Percentiles rank a stretch among this genome's conserved stretches.
phyloP scores from a whole-genome alignment of 1,139 yeast genomes.

The Saccharomyces pastorianus region DNA sequence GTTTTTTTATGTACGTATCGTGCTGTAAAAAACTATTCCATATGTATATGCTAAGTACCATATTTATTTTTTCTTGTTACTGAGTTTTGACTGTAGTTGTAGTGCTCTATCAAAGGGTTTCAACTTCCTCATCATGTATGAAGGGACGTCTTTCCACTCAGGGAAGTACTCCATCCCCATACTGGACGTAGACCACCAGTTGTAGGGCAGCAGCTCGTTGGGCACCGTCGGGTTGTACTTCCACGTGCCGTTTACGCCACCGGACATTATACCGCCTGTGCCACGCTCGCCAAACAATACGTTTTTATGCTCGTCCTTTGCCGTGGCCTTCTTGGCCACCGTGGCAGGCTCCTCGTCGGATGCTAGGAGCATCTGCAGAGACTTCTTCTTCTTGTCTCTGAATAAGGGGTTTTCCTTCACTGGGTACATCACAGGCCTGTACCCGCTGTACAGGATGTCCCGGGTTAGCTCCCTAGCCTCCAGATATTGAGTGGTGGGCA shows the following conservation, averaged over 20 bases:
- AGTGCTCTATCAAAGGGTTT: slow-evolving; percentile 22
- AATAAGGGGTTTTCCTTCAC: slow-evolving; percentile 29
- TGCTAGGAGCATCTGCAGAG: slow-evolving; percentile 1
- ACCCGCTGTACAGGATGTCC: slow-evolving; percentile 29
- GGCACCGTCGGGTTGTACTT: slow-evolving; percentile 23
- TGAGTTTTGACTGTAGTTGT: not conserved
- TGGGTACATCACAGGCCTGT: slow-evolving; percentile 29
- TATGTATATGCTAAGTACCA: not conserved
- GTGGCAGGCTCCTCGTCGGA: not conserved
- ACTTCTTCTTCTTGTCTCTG: slow-evolving; percentile 9
- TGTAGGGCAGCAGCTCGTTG: slow-evolving; percentile 18
- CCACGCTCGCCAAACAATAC: slow-evolving; percentile 17
- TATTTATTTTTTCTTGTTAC: not conserved
- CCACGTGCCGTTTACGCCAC: slow-evolving; percentile 29
- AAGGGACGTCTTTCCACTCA: slow-evolving; percentile 28
- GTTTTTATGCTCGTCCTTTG: slow-evolving; percentile 4
- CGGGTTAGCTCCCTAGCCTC: slow-evolving; percentile 22
- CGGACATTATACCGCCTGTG: slow-evolving; percentile 26
- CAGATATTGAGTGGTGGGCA: slow-evolving; percentile 28
- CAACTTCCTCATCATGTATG: slow-evolving; percentile 16
- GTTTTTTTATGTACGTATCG: not conserved
- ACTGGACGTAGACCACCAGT: slow-evolving; percentile 24
- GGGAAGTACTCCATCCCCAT: slow-evolving; percentile 29
- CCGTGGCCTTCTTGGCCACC: not conserved
- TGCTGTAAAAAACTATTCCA: not conserved